Evolutionary conservation across 805 yeast species (phyloP).

Genomic region (Schwanniomyces sp.): DNA sequence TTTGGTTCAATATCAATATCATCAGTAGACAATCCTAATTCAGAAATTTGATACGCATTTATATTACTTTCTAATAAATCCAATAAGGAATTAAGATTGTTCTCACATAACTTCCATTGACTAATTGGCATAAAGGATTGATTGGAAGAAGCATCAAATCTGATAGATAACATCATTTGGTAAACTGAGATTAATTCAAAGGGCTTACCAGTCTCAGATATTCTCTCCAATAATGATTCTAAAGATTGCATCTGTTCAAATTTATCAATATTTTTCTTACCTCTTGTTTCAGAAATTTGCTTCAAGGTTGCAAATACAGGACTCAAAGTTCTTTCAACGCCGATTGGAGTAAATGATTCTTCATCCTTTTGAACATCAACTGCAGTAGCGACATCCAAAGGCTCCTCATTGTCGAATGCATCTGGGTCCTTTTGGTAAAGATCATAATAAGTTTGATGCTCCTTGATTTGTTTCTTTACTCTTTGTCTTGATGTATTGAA

Average conservation of each 20-base stretch:
- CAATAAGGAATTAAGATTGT: constrained; percentile 63
- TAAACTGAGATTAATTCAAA: constrained; percentile 79
- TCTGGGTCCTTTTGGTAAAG: constrained; percentile 70
- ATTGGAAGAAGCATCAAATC: constrained; percentile 76
- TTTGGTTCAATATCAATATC: constrained; percentile 71
- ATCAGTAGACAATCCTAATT: constrained; percentile 67
- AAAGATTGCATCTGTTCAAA: constrained; percentile 71
- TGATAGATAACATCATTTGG: constrained; percentile 79
- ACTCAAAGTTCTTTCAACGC: constrained; percentile 37
- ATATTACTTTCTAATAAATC: constrained; percentile 64
- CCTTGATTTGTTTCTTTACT: constrained; percentile 75
- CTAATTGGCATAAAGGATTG: constrained; percentile 72
- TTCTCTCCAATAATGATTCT: constrained; percentile 54
- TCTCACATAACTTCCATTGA: constrained; percentile 73
- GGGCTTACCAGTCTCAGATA: constrained; percentile 32
- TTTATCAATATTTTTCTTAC: constrained; percentile 90
- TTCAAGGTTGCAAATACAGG: constrained; percentile 71
- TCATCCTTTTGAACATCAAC: constrained; percentile 32
- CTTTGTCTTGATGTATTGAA: constrained; percentile 87
- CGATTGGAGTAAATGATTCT: constrained; percentile 36
- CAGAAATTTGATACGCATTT: constrained; percentile 64
- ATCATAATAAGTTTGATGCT: constrained; percentile 58
- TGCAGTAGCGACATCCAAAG: constrained; percentile 33
- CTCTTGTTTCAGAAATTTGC: constrained; percentile 82
- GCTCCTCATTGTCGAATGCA: constrained; percentile 59